A percentile compares a stretch with the other conserved stretches of the same genome.
These are phyloP conservation scores for Gonapodya prolifera DNA, from an alignment of 192 early-diverging fungal species.

Conservation along the genomic window DNA sequence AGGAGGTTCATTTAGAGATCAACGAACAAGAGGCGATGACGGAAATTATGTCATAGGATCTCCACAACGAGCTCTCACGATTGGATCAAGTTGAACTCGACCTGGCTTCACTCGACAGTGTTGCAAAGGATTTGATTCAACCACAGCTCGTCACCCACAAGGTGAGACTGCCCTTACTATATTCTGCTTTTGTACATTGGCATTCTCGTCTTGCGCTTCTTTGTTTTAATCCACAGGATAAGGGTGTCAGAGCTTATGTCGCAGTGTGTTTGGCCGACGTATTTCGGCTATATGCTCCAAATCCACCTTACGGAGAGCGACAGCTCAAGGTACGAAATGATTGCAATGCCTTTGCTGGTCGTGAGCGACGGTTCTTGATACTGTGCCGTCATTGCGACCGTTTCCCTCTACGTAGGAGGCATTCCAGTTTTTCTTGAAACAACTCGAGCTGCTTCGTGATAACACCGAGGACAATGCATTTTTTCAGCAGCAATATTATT, in stretches of 20 bases:
- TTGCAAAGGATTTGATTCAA: conserved; percentile 53
- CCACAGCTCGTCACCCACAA: conserved; percentile 59
- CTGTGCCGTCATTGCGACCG: too few relatives aligned
- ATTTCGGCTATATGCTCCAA: conserved; percentile 82
- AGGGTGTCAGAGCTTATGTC: conserved; percentile 54
- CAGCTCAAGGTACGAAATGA: conserved; percentile 53
- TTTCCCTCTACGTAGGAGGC: conserved; percentile 29
- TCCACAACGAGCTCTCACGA: conserved; percentile 54
- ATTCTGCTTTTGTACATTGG: too few relatives aligned
- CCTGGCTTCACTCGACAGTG: conserved; percentile 41
- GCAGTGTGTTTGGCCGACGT: conserved; percentile 88
- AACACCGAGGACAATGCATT: conserved; percentile 51
- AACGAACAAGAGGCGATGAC: too few relatives aligned
- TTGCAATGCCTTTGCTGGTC: neutral
- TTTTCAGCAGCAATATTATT: conserved; percentile 62
- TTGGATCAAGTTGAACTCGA: conserved; percentile 70
- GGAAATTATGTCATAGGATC: conserved; percentile 34
- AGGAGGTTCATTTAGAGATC: too few relatives aligned
- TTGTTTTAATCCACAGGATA: too few relatives aligned
- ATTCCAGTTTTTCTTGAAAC: conserved; percentile 71
- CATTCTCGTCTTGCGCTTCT: too few relatives aligned
- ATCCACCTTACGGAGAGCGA: conserved; percentile 70
- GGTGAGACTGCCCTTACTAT: too few relatives aligned
- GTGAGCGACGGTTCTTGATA: too few relatives aligned
- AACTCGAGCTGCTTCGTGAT: conserved; percentile 55